Evolutionary conservation across 1,284 basidiomycete genomes (phyloP).

Genomic region (Cryptococcus sp.): DNA sequence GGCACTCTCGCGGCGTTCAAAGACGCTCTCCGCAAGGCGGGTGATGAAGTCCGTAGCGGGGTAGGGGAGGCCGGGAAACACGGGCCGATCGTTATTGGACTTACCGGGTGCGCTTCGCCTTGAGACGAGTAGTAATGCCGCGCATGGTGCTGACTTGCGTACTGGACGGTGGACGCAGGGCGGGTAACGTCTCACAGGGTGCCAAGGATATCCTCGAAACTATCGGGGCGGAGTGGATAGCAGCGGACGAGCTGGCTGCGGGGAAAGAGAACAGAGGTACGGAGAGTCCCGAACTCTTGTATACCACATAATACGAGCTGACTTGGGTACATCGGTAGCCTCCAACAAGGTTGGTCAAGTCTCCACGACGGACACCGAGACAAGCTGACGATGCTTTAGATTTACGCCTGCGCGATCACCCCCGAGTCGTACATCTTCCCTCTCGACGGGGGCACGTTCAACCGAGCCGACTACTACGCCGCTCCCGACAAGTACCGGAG

Average conservation of each 20-base stretch:
- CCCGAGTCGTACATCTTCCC: conserved; percentile 67
- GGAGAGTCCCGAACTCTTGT: neutral
- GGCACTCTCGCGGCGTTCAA: conserved; percentile 62
- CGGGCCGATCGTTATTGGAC: conserved; percentile 73
- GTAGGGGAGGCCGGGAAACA: conserved; percentile 43
- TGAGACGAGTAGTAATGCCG: neutral
- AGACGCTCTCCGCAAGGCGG: conserved; percentile 59
- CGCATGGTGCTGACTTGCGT: neutral
- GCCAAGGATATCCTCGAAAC: conserved; percentile 67
- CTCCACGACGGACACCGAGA: no score
- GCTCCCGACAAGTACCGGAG: conserved; percentile 65
- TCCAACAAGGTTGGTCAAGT: conserved; percentile 58
- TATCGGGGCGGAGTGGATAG: conserved; percentile 63
- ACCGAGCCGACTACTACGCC: conserved; percentile 67
- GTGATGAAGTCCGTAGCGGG: conserved; percentile 58
- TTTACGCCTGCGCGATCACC: conserved; percentile 73
- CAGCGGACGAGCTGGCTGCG: conserved; percentile 58
- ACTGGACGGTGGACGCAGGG: conserved; percentile 56
- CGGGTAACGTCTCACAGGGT: conserved; percentile 75
- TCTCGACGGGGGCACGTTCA: conserved; percentile 58
- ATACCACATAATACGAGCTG: neutral
- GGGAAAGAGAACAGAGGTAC: conserved; percentile 49
- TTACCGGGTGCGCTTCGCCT: conserved; percentile 73
- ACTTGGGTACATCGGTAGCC: conserved; percentile 4
- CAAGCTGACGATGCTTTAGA: conserved; percentile 45